Evolutionary conservation across 2,329 filamentous ascomycete species (phyloP), one percentile per base, ranked within the genome.

Genomic region (Helotiales sp.): DNA sequence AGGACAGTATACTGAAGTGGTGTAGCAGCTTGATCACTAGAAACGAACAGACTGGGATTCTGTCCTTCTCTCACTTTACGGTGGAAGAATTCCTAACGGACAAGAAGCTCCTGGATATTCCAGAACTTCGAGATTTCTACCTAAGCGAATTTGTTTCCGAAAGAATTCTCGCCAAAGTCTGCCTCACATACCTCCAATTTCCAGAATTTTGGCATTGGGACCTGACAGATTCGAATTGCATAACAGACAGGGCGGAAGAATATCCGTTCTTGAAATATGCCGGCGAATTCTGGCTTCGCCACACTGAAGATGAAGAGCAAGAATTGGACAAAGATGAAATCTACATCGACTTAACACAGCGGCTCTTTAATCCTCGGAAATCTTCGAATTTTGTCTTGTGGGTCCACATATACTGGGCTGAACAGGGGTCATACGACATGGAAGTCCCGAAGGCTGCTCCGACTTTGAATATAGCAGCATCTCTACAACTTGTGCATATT

Each of bases 61-160:
- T 76, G 10, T 68, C 74, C 52, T 62, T 76, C 8, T 70, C 74
- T 5, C 73, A 75, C 55, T 75, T 74, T 22, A 75, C 74, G 24
- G 74, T 76, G 17, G 55, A 73, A 37, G 73, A 75, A 59, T 76
- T 71, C 32, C 65, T 76, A 4, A 40, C 64, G 40, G 55, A 70
- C 24, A 22, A 26, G 10, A 59, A 64, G 6, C 32, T 64, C 10
- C 49, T 54, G 13, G 34, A 45, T 17, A 57, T 62, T 17, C 37
- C 49, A n/a, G 50, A 62, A 13, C 50, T 66, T 32, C 24, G 32
- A 40, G 28, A 59, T 10, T 66, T 50, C 30, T 30, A 64, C 22
- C 32, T 67, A 37, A 20, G 52, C 17, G 24, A 26, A 2, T 8
- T 22, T 2, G 54, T 40, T 2, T 43, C 40, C 26, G 32, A 40